These are phyloP conservation scores for Xylariaceae sp. DNA, from an alignment of 2,329 filamentous ascomycete species.

Conservation along the genomic window DNA sequence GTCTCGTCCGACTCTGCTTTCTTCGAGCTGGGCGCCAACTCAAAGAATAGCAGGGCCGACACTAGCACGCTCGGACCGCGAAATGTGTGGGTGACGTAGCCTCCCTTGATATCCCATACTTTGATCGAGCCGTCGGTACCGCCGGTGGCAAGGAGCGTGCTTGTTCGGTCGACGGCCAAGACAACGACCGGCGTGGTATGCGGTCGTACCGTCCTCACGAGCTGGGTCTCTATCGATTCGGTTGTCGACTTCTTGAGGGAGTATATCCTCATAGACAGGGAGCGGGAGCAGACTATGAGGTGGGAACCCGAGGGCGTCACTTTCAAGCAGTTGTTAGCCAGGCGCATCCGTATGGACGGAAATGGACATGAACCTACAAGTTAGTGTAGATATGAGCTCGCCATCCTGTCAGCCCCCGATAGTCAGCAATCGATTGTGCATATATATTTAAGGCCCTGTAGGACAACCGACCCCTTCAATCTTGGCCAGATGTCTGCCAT, in stretches of 20 bases:
- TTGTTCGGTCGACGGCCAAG: slow-evolving; percentile 76
- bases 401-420: slow-evolving; percentile 53
- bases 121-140: slow-evolving; percentile 92
- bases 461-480: slow-evolving; percentile 69
- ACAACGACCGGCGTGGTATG: slow-evolving; percentile 87
- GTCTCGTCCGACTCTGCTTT: slow-evolving; percentile 40
- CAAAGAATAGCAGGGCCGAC: slow-evolving; percentile 88
- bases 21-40: slow-evolving; percentile 48
- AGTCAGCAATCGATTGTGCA: too few species aligned
- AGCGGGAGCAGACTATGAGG: slow-evolving; percentile 86
- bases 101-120: slow-evolving; percentile 89
- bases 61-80: slow-evolving; percentile 87
- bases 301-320: slow-evolving; percentile 86
- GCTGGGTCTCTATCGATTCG: slow-evolving; percentile 56
- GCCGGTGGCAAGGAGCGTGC: slow-evolving; percentile 86
- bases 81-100: slow-evolving; percentile 92
- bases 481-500: slow-evolving; percentile 73
- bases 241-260: slow-evolving; percentile 56
- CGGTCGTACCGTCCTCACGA: slow-evolving; percentile 78
- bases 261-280: slow-evolving; percentile 93
- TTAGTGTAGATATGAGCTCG: slow-evolving; percentile 71
- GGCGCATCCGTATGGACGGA: slow-evolving; percentile 3
- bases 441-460: too few species aligned
- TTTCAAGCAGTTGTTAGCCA: slow-evolving; percentile 32
- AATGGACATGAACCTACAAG: slow-evolving; percentile 39